A percentile compares a stretch with the other conserved stretches of the same genome.
These are phyloP conservation scores for Mytilinidion resinicola DNA, from an alignment of 495 filamentous ascomycete genomes.

Conservation along the genomic window DNA sequence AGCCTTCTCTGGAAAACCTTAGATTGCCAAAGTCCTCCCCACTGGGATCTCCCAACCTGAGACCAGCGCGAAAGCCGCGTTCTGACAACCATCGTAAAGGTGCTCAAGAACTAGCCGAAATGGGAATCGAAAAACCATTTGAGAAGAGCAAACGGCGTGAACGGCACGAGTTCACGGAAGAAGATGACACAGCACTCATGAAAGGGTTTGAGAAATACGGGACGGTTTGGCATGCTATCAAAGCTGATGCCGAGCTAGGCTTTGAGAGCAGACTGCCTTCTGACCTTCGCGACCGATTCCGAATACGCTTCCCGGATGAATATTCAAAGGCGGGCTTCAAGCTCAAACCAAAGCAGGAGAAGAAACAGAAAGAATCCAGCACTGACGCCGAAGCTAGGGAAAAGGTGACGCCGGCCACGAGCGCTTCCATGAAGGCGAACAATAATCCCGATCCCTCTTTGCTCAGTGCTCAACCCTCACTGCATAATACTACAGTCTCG, in stretches of 20 bases:
- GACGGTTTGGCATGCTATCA: constrained; percentile 74
- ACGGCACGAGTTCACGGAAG: constrained; percentile 59
- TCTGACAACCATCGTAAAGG: constrained; percentile 30
- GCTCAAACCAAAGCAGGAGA: constrained; percentile 19
- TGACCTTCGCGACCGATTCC: constrained; percentile 75
- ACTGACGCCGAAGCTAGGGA: background rate
- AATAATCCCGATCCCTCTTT: too few species aligned
- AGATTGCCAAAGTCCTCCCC: too few species aligned
- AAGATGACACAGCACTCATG: constrained; percentile 72
- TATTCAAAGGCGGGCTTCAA: constrained; percentile 48
- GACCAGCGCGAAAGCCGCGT: constrained; percentile 7
- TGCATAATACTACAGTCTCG: too few species aligned
- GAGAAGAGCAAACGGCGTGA: constrained; percentile 46
- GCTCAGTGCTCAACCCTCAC: too few species aligned
- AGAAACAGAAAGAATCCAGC: constrained; percentile 5
- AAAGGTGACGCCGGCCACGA: background rate
- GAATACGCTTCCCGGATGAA: constrained; percentile 70
- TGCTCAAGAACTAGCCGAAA: constrained; percentile 47
- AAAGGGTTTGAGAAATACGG: constrained; percentile 70
- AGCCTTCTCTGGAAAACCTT: too few species aligned
- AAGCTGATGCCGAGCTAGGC: constrained; percentile 60
- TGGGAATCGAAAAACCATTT: constrained; percentile 52
- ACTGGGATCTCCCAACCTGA: background rate
- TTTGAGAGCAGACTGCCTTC: constrained; percentile 63
- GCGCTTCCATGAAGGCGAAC: background rate